Evolutionary conservation across 2,329 filamentous ascomycete genomes (phyloP).

Genomic region (Epichloe bromicola): DNA sequence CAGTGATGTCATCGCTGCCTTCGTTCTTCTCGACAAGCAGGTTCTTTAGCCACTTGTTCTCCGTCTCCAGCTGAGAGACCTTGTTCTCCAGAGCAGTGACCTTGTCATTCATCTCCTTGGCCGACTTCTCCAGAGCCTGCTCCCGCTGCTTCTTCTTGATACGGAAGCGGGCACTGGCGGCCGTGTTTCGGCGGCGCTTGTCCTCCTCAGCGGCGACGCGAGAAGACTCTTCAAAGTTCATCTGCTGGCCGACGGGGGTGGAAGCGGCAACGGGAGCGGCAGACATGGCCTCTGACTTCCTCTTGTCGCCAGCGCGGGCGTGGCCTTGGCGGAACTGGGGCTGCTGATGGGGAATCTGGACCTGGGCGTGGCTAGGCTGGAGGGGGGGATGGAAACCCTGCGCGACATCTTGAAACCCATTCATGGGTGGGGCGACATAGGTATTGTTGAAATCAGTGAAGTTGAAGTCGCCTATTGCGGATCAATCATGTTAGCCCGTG

Average conservation of each 20-base stretch:
- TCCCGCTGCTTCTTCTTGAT: slow-evolving; percentile 95
- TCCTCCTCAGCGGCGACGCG: slow-evolving; percentile 74
- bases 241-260: slow-evolving; percentile 21
- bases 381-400: slow-evolving; percentile 38
- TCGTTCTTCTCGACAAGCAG: slow-evolving; percentile 73
- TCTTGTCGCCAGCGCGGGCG: slow-evolving; percentile 28
- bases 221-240: slow-evolving; percentile 56
- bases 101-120: slow-evolving; percentile 75
- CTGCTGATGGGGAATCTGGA: slow-evolving; percentile 25
- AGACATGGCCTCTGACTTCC: slow-evolving; percentile 29
- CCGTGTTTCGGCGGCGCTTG: slow-evolving; percentile 79
- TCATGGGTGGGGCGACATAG: slow-evolving; percentile 38
- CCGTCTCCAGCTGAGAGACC: slow-evolving; percentile 65
- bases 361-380: slow-evolving; percentile 36
- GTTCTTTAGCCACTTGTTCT: slow-evolving; percentile 73
- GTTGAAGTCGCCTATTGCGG: slow-evolving; percentile 45
- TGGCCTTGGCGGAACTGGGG: slow-evolving; percentile 19
- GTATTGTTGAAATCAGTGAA: slow-evolving; percentile 40
- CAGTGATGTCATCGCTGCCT: slow-evolving; percentile 38
- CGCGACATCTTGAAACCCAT: slow-evolving; percentile 22
- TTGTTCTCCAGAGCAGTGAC: slow-evolving; percentile 59
- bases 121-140: slow-evolving; percentile 67
- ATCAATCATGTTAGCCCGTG: slow-evolving; percentile 10
- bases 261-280: slow-evolving; percentile 11
- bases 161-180: slow-evolving; percentile 76